Evolutionary conservation across 306 rosid genomes (phyloP), one percentile per base, ranked within the genome.

Genomic region (Quillaja saponaria): DNA sequence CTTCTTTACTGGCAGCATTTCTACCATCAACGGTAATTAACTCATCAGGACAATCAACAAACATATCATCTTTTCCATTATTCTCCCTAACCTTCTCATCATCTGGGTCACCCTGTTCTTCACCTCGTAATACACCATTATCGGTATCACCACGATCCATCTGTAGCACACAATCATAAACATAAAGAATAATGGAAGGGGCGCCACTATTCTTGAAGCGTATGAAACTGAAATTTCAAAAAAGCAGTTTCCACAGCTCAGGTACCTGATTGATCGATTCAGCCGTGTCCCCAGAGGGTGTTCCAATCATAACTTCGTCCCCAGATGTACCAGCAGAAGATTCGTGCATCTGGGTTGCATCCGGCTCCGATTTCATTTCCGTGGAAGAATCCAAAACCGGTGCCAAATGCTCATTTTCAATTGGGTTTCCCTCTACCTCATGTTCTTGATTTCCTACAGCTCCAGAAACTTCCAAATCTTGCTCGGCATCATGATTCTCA

Each of bases 31-130:
- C 16, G 13, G 79, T 19, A 21, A 6, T 71, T 63, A 86, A 63
- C 82, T 89, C 99, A 28, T 92, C 99, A 0, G 96, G 78, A 73
- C 94, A 84, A 79, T 92, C 99, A 6, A 82, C 96, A 66, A 92
- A 92, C 95, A 81, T 79, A 61, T 86, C 94, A 64, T 91, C 96
- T 53, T 68, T 82, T 18, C 76, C 81, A n/a, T 79, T 56, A 41
- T 87, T 95, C 81, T 85, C 96, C 4, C 53, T 9, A 19, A 63
- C 70, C 51, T 67, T 79, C 11, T 39, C 84, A 42, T 81, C 81
- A 59, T 71, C 87, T 19, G 63, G 35, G 13, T 71, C 82, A 11
- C 62, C 80, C 49, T 52, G 44, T 68, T 69, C 72, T 49, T 1
- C 65, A 70, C 61, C 74, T 25, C 31, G 31, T 40, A 34, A 39